A percentile compares a stretch with the other conserved stretches of the same genome.
Conservation (phyloP, 2,329 filamentous ascomycete genomes). For the Colletotrichum costaricense region DNA sequence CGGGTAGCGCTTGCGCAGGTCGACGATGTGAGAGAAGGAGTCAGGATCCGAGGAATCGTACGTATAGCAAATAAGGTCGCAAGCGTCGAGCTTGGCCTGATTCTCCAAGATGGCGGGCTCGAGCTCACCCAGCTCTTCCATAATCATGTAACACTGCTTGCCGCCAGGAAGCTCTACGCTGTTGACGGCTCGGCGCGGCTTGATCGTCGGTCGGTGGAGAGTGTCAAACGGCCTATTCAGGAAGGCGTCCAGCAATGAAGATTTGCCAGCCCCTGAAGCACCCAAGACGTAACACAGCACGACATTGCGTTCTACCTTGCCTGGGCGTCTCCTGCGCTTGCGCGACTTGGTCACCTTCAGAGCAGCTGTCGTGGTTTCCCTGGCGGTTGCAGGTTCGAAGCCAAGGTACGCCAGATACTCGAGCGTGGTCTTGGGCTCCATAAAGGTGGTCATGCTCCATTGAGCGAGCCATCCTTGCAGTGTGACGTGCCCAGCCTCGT, state of each 20-base stretch:
- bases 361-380: constrained; percentile 82
- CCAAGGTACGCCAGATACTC: constrained; percentile 97
- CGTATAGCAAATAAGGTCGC: constrained; percentile 93
- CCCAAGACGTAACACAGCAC: constrained; percentile 94
- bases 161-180: constrained; percentile 95
- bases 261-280: constrained; percentile 88
- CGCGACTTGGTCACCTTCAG: constrained; percentile 93
- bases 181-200: constrained; percentile 92
- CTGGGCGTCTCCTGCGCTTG: constrained; percentile 83
- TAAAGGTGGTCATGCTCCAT: constrained; percentile 99
- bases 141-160: constrained; percentile 95
- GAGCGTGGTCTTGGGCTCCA: constrained; percentile 93
- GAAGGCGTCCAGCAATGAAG: constrained; percentile 89
- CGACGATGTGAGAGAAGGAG: constrained; percentile 91
- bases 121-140: constrained; percentile 95
- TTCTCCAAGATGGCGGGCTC: constrained; percentile 96
- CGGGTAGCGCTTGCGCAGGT: constrained; percentile 81
- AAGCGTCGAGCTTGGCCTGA: constrained; percentile 87
- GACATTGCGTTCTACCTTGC: constrained; percentile 92
- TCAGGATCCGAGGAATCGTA: constrained; percentile 98
- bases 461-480: constrained; percentile 98
- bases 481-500: constrained; percentile 95
- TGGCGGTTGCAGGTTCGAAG: constrained; percentile 84
- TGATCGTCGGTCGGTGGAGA: constrained; percentile 93
- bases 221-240: constrained; percentile 87